A percentile compares a stretch with the other conserved stretches of the same genome.
Evolutionary conservation across 2,329 filamentous ascomycete genomes (phyloP).

Genomic region (Hymenoscyphus linearis): DNA sequence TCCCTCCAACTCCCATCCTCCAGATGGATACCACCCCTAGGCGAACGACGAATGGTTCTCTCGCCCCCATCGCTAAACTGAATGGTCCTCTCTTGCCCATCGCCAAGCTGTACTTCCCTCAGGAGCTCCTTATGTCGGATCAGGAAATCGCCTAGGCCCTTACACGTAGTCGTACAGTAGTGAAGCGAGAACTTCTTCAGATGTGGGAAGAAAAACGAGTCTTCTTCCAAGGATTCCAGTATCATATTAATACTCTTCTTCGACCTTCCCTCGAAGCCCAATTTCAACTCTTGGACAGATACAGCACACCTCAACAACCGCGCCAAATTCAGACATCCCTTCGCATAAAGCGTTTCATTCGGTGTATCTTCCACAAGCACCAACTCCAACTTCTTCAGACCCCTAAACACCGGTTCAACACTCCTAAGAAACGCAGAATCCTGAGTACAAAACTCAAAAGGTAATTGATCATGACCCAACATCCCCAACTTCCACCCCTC

Average conservation of each 20-base stretch:
- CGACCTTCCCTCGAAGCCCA: slow-evolving; percentile 17
- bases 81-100: slow-evolving; percentile 37
- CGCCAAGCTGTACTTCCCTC: slow-evolving; percentile 40
- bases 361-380: slow-evolving; percentile 20
- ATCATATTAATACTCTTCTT: slow-evolving; percentile 20
- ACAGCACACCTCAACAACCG: slow-evolving; percentile 15
- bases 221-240: slow-evolving; percentile 9
- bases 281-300: slow-evolving; percentile 13
- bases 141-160: slow-evolving; percentile 40
- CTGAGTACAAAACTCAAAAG: slow-evolving; percentile 29
- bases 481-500: slow-evolving; percentile 10
- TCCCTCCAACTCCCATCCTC: slow-evolving; percentile 40
- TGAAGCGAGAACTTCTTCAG: slow-evolving; percentile 41
- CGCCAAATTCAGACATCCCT: slow-evolving; percentile 18
- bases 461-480: slow-evolving; percentile 26
- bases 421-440: slow-evolving; percentile 10
- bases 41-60: slow-evolving; percentile 36
- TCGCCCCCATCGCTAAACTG: slow-evolving; percentile 42
- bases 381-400: slow-evolving; percentile 18
- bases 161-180: slow-evolving; percentile 40
- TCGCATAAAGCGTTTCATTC: slow-evolving; percentile 12
- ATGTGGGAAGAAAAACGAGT: slow-evolving; percentile 34
- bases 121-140: slow-evolving; percentile 37
- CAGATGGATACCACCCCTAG: slow-evolving; percentile 41
- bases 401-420: slow-evolving; percentile 15